Evolutionary conservation across 345 rosid genomes (phyloP), one percentile per base, ranked within the genome.

Genomic region (Noccaea caerulescens): DNA sequence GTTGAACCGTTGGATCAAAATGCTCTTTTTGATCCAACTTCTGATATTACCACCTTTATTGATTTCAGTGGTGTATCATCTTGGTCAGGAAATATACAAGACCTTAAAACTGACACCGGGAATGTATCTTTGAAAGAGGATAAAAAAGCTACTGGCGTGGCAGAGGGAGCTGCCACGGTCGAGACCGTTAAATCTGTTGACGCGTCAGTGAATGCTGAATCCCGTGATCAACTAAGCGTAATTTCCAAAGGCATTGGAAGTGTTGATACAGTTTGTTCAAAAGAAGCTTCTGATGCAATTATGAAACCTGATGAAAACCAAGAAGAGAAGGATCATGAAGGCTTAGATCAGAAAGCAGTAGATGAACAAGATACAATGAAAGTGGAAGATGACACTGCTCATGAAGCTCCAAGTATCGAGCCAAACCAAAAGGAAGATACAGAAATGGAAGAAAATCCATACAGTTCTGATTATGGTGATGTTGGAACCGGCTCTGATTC

Each of bases 401-500:
- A 58, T 50, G 67, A 58, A 66, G 38, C 49, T 50, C 56, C 54
- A 47, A 13, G n/a, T 66, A 50, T 9, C 1, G 67, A 66, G 12
- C 67, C 60, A 50, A 58, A 50, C 39, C 67, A 58, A 50, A 51
- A 49, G 56, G 66, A 58, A 50, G 77, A 66, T 66, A 50, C 68
- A 38, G 47, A 51, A 73, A 73, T 66, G 72, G 72, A 66, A 66
- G 77, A 73, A 43, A 59, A 58, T 58, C 72, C 18, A 9, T 23
- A 13, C 46, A 18, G 7, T 51, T 57, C 38, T 66, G 77, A 73
- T 45, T 56, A 45, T 68, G 92, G 57, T 63, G 65, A 72, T 10
- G 63, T 20, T 71, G 89, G 82, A 75, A 59, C 58, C 20, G 82
- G 72, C 20, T 58, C 68, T 50, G 89, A 85, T 45, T 76, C 68